Evolutionary conservation across 768 basidiomycete species (phyloP), one percentile per base, ranked within the genome.

Genomic region (Strobilomyces echinocephalus): DNA sequence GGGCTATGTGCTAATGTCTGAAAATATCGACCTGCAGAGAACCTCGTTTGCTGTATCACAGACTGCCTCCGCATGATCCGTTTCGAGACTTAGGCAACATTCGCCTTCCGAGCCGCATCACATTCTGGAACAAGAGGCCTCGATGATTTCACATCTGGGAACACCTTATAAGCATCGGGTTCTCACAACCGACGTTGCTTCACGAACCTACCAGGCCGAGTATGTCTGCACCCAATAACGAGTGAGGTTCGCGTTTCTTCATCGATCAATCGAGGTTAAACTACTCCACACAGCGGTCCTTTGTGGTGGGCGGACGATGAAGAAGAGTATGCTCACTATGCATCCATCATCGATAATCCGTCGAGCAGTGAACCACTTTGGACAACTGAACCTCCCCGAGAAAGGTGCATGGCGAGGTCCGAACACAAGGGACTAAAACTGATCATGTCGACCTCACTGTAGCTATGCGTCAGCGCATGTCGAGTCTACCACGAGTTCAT

Each of bases 11-110:
- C 24, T 5, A 34, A 43, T 42, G 40, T 33, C 28, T 41, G 33
- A 30, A 50, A 12, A 15, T 34, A 24, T 43, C 36, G 20, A 14
- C 1, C 3, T 41, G 42, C 39, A 36, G 46, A 9, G 21, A 31
- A 46, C 38, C 45, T 26, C 38, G 35, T 30, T 50, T 66, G 58
- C 63, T 66, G 63, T 64, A 66, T 57, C 15, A 5, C 36, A 21
- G 11, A 10, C 20, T 18, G 8, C 21, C 50, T 43, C 45, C 30
- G 43, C 30, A 31, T 48, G 48, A 54, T 59, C 63, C 51, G 55
- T 34, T 20, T 21, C 21, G 42, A 43, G 45, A 49, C 15, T 3
- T n/a, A 38, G 54, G 55, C 11, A 38, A 55, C 11, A 24, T 52
- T 26, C 30, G 45, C 10, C n/a, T 38, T 5, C 62, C 50, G 55